These are phyloP conservation scores for barrel medic (Medicago truncatula) DNA, from an alignment of 306 rosid species.

Conservation along the genomic window DNA sequence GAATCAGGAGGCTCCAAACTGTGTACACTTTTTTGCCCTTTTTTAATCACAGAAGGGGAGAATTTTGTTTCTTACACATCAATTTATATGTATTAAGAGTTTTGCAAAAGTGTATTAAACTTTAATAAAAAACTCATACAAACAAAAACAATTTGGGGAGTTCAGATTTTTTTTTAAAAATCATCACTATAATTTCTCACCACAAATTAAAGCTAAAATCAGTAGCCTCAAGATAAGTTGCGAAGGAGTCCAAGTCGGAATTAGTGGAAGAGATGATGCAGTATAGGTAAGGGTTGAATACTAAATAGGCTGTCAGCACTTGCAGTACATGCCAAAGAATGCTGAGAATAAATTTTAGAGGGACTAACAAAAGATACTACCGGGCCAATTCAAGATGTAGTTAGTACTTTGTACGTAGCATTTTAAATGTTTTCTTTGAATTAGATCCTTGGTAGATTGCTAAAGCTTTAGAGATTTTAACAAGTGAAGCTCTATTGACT, in stretches of 20 bases:
- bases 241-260: neutral
- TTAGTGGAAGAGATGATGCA: neutral
- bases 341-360: too few relatives aligned
- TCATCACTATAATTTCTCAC: neutral
- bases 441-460: neutral
- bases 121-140: neutral
- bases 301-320: neutral
- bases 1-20: too few relatives aligned
- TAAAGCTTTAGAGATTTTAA: conserved; percentile 15
- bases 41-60: too few relatives aligned
- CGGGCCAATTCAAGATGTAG: too few relatives aligned
- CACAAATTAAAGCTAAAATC: neutral
- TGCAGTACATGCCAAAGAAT: neutral
- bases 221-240: neutral
- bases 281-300: neutral
- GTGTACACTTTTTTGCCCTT: too few relatives aligned
- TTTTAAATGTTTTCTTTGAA: neutral
- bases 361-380: too few relatives aligned
- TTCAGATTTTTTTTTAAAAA: neutral
- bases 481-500: conserved; percentile 5
- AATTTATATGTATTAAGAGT: too few relatives aligned
- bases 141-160: conserved; percentile 1
- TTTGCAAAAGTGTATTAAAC: too few relatives aligned
- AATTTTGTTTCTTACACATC: too few relatives aligned
- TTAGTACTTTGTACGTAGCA: neutral